Conservation (phyloP, 495 filamentous ascomycete species). For the Annulohypoxylon moriforme region DNA sequence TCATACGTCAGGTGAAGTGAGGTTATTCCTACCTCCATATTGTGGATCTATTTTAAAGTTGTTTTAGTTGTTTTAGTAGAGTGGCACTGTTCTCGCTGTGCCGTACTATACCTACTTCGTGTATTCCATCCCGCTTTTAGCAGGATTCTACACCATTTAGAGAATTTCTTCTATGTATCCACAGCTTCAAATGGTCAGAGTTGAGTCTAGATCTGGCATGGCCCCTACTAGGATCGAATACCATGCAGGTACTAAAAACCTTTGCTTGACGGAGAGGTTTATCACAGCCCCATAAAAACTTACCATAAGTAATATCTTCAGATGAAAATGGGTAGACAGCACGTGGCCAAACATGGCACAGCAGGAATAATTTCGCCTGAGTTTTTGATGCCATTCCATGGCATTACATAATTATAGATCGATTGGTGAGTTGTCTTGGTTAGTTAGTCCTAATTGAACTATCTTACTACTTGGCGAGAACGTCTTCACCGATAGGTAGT, state of each 20-base stretch:
- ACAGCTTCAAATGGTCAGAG: background rate
- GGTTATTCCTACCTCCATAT: background rate
- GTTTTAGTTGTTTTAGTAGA: no score
- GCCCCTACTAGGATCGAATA: background rate
- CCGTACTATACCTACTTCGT: background rate
- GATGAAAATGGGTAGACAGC: background rate
- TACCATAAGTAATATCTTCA: background rate
- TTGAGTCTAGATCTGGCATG: background rate
- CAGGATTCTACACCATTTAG: background rate
- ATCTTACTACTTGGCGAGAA: background rate
- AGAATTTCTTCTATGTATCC: background rate
- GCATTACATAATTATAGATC: background rate
- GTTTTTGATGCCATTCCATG: background rate
- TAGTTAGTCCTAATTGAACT: background rate
- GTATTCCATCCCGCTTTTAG: background rate
- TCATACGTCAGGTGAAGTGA: background rate
- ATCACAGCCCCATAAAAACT: background rate
- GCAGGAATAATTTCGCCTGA: background rate
- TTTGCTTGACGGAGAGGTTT: background rate
- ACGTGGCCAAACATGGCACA: background rate
- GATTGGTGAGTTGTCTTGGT: no score
- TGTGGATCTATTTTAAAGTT: conserved; percentile 6
- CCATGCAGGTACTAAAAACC: background rate
- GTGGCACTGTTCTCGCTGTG: background rate
- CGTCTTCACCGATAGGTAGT: background rate